Base-by-base conservation (phyloP, 768 basidiomycete genomes). In the Vararia minispora region DNA sequence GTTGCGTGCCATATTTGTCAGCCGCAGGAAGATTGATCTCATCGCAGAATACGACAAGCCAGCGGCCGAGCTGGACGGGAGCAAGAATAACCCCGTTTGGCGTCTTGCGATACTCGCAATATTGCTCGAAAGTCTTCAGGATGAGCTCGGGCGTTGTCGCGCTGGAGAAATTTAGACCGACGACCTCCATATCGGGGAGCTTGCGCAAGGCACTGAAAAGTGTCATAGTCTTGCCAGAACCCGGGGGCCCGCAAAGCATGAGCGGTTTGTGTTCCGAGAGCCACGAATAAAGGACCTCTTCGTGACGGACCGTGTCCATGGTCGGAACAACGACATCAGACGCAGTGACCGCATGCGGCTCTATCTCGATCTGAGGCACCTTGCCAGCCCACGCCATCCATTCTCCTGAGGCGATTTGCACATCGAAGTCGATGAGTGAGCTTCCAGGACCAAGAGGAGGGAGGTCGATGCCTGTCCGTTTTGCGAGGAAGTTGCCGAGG, bases 41-140 rank as follows among this genome's bases (percentile, higher is more conserved):
- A 57, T 99, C 95, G 58, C 95, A 99, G 65, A 99, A 99, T n/a
- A 99, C 83, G 24, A 99, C 92, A 34, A 99, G 72, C 95, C 95
- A 99, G 32, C 91, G 80, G 20, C 94, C 94, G 45, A 97, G 90
- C 53, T 97, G 91, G 3, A 82, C 63, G 8, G 95, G 95, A 3
- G 95, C 81, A 37, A 99, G 76, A 33, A 97, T 75, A 33, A 95
- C 86, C n/a, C 95, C 95, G 51, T 91, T 98, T 10, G 95, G 90
- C 4, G 95, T 98, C 64, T 98, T 98, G 39, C 92, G 74, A 55
- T 94, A 97, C 62, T 99, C 95, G 64, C 95, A 99, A 54, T 99
- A 95, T 61, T 99, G 95, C 57, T 98, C 95, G 58, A 99, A 98
- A 6, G 95, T 98, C 73, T 98, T 98, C 48, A 99, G 73, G 45